These are phyloP conservation scores for Boletus tylopilopsis DNA, from an alignment of 768 basidiomycete species.

Conservation along the genomic window DNA sequence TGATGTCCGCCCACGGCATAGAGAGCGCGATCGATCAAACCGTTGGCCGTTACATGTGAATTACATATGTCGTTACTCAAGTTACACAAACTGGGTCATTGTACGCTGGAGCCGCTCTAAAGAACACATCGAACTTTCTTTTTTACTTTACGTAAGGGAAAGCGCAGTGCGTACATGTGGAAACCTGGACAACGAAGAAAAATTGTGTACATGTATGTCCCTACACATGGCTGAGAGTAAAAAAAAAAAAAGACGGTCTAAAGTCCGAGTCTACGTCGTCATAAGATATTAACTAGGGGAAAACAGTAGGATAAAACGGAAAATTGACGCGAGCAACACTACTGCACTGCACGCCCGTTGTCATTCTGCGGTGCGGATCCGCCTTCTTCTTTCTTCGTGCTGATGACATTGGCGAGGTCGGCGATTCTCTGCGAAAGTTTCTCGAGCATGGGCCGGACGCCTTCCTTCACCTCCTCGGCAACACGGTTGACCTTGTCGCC, in stretches of 20 bases:
- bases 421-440: slow-evolving; percentile 39
- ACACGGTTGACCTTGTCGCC: slow-evolving; percentile 61
- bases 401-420: slow-evolving; percentile 25
- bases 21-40: no score
- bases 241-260: slow-evolving; percentile 21
- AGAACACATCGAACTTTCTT: background rate
- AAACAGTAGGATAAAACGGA: slow-evolving; percentile 6
- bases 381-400: slow-evolving; percentile 29
- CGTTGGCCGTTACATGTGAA: no score
- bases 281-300: slow-evolving; percentile 9
- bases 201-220: slow-evolving; percentile 19
- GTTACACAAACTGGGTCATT: background rate
- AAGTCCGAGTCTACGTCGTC: slow-evolving; percentile 24
- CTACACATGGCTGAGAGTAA: slow-evolving; percentile 9
- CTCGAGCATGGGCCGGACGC: slow-evolving; percentile 60
- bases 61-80: no score
- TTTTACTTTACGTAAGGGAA: no score
- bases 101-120: no score
- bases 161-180: slow-evolving; percentile 16
- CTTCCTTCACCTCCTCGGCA: slow-evolving; percentile 53
- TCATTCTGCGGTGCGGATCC: slow-evolving; percentile 3
- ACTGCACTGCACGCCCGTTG: slow-evolving; percentile 11
- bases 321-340: slow-evolving; percentile 1
- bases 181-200: slow-evolving; percentile 8
- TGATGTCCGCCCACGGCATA: no score